Percentiles rank a stretch among this genome's conserved stretches.
Evolutionary conservation across 768 basidiomycete genomes (phyloP).

Genomic region (Xerocomellus chrysenteron): DNA sequence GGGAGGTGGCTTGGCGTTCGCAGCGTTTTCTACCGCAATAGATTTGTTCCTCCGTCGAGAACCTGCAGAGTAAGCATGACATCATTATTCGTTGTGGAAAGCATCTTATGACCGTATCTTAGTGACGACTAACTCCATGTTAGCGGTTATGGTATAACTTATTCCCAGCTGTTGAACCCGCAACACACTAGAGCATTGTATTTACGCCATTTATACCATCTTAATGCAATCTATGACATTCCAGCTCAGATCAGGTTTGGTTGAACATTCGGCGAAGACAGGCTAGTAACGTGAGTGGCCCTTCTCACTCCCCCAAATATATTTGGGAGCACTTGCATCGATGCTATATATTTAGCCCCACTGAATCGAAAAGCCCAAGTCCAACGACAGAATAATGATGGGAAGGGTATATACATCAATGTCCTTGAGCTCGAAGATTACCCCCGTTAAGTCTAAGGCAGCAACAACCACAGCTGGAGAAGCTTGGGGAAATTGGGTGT

Average conservation of each 20-base stretch:
- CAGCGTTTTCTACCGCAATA: conserved; percentile 89
- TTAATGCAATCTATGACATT: conserved; percentile 10
- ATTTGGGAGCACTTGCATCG: no score
- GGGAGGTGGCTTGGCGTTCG: conserved; percentile 90
- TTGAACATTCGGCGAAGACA: neutral
- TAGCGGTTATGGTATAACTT: conserved; percentile 12
- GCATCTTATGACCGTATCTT: conserved; percentile 6
- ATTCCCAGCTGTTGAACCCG: conserved; percentile 3
- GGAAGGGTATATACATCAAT: no score
- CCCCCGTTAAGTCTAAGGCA: no score
- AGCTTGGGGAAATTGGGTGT: neutral
- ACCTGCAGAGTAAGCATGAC: conserved; percentile 63
- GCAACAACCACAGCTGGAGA: neutral
- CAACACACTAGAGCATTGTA: conserved; percentile 20
- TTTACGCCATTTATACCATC: conserved; percentile 15
- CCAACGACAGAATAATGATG: no score
- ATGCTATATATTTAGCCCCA: no score
- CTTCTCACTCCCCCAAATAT: no score
- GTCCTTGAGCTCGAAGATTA: no score
- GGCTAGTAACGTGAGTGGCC: no score
- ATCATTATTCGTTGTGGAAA: conserved; percentile 1
- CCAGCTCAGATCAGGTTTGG: conserved; percentile 1
- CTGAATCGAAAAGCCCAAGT: no score
- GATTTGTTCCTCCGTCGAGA: conserved; percentile 80
- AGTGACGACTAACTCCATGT: conserved; percentile 40